These are phyloP conservation scores for Oryza officinalis DNA, from an alignment of 176 grass and related monocot species.

Conservation along the genomic window DNA sequence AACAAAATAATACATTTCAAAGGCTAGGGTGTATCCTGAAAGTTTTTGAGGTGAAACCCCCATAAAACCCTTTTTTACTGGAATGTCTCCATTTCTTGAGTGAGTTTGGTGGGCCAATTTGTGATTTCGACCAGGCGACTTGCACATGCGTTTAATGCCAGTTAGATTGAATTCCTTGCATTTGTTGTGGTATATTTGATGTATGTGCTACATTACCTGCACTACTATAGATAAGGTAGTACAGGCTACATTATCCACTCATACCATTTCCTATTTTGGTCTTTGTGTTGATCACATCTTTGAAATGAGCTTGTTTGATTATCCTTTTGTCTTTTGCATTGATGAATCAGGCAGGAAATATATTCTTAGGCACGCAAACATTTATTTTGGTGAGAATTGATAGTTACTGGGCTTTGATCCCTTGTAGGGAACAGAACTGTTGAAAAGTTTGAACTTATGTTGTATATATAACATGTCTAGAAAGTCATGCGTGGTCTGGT, in stretches of 20 bases:
- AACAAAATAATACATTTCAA: not conserved
- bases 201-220: not conserved
- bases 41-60: not conserved
- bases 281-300: not conserved
- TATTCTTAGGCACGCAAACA: not conserved
- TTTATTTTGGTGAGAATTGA: not conserved
- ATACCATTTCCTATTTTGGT: not conserved
- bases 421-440: not conserved
- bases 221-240: not conserved
- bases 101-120: not conserved
- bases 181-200: not conserved
- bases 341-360: not conserved
- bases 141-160: not conserved
- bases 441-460: too few relatives aligned
- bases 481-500: not conserved
- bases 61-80: not conserved
- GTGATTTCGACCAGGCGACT: not conserved
- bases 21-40: not conserved
- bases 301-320: not conserved
- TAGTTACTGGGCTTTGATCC: not conserved
- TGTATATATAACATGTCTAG: not conserved
- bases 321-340: not conserved
- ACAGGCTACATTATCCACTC: not conserved
- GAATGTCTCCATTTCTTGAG: constrained; percentile 7
- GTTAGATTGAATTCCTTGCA: not conserved